phyloP scores from a whole-genome alignment of 2,329 filamentous ascomycete species.

The Pyrenophora tritici-repentis region DNA sequence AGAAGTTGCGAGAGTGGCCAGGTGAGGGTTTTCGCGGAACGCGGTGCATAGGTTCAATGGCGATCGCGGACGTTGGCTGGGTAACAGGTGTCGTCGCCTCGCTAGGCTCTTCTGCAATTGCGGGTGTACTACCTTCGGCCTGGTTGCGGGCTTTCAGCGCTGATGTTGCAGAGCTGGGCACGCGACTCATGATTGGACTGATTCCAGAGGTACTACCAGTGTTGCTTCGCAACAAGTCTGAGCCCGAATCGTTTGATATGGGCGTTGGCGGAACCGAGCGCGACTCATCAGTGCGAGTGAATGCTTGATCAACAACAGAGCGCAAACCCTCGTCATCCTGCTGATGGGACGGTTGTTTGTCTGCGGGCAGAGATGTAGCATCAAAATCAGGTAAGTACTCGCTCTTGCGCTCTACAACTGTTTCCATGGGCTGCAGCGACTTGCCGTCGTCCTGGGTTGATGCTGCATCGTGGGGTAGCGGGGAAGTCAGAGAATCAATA shows the following conservation, averaged over 20 bases:
- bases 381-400: slow-evolving; percentile 59
- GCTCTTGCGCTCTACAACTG: slow-evolving; percentile 63
- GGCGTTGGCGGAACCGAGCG: slow-evolving; percentile 59
- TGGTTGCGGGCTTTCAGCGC: slow-evolving; percentile 47
- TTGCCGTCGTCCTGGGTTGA: slow-evolving; percentile 30
- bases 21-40: slow-evolving; percentile 45
- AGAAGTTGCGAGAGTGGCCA: slow-evolving; percentile 49
- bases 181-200: slow-evolving; percentile 67
- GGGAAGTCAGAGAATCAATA: slow-evolving; percentile 55
- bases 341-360: slow-evolving; percentile 11
- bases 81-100: slow-evolving; percentile 44
- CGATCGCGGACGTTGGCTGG: slow-evolving; percentile 39
- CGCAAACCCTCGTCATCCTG: slow-evolving; percentile 38
- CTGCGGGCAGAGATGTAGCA: slow-evolving; percentile 12
- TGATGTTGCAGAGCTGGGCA: slow-evolving; percentile 53
- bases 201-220: slow-evolving; percentile 67
- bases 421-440: slow-evolving; percentile 50
- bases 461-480: slow-evolving; percentile 26
- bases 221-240: slow-evolving; percentile 61
- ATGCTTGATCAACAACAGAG: slow-evolving; percentile 67
- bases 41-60: slow-evolving; percentile 34
- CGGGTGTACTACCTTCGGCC: slow-evolving; percentile 53
- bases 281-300: slow-evolving; percentile 63
- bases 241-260: slow-evolving; percentile 50
- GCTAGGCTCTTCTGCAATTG: slow-evolving; percentile 60